Evolutionary conservation across 2,329 filamentous ascomycete genomes (phyloP).

Genomic region (Colletotrichum falcatum): DNA sequence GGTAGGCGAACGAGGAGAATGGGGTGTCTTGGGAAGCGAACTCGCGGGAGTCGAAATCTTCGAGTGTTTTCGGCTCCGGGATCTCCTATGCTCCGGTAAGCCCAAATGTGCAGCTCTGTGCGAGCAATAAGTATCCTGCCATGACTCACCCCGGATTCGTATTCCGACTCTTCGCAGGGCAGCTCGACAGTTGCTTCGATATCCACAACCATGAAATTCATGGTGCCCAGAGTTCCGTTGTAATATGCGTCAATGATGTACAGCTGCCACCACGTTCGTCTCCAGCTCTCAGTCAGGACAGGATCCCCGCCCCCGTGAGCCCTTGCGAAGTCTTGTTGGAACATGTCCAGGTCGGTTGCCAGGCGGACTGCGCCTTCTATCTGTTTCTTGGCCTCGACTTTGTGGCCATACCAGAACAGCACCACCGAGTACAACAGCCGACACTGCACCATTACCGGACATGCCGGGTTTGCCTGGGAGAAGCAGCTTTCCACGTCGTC

Average conservation of each 20-base stretch:
- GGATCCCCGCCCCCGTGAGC: conserved; percentile 60
- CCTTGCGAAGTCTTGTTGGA: conserved; percentile 65
- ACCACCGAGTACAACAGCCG: conserved; percentile 53
- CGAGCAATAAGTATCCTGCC: too few relatives aligned
- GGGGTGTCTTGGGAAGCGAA: conserved; percentile 65
- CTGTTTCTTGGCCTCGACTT: conserved; percentile 44
- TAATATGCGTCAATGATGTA: conserved; percentile 70
- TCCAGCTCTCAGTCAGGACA: conserved; percentile 67
- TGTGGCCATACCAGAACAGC: conserved; percentile 50
- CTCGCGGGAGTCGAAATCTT: conserved; percentile 71
- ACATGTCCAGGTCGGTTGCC: conserved; percentile 71
- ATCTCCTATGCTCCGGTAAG: conserved; percentile 49
- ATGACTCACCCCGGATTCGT: conserved; percentile 55
- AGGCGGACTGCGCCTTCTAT: conserved; percentile 65
- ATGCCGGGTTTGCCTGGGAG: background rate
- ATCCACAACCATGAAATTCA: conserved; percentile 47
- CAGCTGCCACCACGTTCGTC: conserved; percentile 80
- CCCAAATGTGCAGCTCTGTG: too few relatives aligned
- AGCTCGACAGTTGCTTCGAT: conserved; percentile 67
- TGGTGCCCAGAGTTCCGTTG: conserved; percentile 47
- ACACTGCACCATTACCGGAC: conserved; percentile 51
- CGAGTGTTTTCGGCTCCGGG: conserved; percentile 60
- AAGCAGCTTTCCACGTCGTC: conserved; percentile 31
- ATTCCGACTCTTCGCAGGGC: conserved; percentile 73
- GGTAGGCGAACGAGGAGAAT: conserved; percentile 76